These are phyloP conservation scores for Aspergillus costaricaensis DNA, from an alignment of 2,329 filamentous ascomycete species.

Conservation along the genomic window DNA sequence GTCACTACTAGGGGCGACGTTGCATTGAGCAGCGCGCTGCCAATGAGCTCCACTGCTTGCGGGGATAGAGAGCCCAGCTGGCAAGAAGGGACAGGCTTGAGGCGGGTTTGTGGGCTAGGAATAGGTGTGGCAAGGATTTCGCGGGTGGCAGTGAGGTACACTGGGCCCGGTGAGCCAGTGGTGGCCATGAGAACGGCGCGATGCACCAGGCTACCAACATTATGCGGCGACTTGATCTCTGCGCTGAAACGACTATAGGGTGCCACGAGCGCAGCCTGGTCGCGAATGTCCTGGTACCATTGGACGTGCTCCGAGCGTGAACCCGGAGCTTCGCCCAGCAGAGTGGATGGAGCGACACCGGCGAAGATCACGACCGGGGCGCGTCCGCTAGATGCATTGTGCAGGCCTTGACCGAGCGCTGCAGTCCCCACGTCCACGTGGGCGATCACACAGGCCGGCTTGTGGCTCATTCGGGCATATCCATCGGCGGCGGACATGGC, in stretches of 20 bases:
- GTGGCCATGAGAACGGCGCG: slow-evolving; percentile 77
- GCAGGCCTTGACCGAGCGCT: slow-evolving; percentile 13
- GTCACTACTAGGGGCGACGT: slow-evolving; percentile 52
- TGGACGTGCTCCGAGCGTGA: slow-evolving; percentile 51
- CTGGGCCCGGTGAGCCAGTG: slow-evolving; percentile 73
- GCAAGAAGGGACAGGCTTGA: slow-evolving; percentile 3
- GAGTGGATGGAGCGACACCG: slow-evolving; percentile 13
- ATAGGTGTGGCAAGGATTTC: slow-evolving; percentile 65
- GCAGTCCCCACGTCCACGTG: slow-evolving; percentile 18
- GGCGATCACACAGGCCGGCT: slow-evolving; percentile 14
- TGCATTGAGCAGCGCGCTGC: slow-evolving; percentile 44
- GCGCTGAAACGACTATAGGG: slow-evolving; percentile 82
- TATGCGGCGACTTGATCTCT: slow-evolving; percentile 78
- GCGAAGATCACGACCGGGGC: slow-evolving; percentile 15
- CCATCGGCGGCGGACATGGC: slow-evolving; percentile 16
- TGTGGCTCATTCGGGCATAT: slow-evolving; percentile 13
- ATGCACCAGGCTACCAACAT: slow-evolving; percentile 84
- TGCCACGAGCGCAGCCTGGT: slow-evolving; percentile 73
- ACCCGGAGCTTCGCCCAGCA: slow-evolving; percentile 9
- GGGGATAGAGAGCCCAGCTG: slow-evolving; percentile 6
- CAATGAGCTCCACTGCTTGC: slow-evolving; percentile 39
- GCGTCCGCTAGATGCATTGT: slow-evolving; percentile 17
- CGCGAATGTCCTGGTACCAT: slow-evolving; percentile 78
- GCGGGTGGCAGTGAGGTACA: slow-evolving; percentile 74
- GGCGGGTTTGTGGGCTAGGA: slow-evolving; percentile 15